Conservation (phyloP, 2,329 filamentous ascomycete genomes). For the Penicillium sp. region DNA sequence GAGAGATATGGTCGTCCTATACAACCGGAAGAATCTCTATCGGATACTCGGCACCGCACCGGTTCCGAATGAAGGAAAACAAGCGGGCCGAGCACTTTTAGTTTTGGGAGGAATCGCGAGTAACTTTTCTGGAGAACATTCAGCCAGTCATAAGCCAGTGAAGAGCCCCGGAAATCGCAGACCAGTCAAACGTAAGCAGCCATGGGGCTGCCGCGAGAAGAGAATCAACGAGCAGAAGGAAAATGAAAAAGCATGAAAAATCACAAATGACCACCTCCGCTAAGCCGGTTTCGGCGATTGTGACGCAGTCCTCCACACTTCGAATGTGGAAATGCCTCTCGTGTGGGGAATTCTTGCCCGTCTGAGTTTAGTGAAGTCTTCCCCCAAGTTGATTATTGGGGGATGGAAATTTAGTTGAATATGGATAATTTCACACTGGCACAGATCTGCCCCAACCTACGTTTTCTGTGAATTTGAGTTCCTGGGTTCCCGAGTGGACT, state of each 20-base stretch:
- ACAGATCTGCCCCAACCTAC: conserved; percentile 17
- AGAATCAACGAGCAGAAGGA: background rate
- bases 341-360: conserved; percentile 20
- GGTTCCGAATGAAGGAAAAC: conserved; percentile 13
- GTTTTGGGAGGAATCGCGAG: background rate
- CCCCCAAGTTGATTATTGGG: conserved; percentile 4
- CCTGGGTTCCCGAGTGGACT: background rate
- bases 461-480: background rate
- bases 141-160: background rate
- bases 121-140: background rate
- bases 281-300: conserved; percentile 6
- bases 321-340: conserved; percentile 25
- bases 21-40: background rate
- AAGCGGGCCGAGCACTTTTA: conserved; percentile 22
- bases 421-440: conserved; percentile 4
- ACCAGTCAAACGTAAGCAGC: background rate
- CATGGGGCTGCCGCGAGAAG: background rate
- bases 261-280: background rate
- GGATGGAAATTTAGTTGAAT: background rate
- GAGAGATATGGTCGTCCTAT: no score
- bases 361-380: conserved; percentile 11
- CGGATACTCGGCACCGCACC: conserved; percentile 12
- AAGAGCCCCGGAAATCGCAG: background rate
- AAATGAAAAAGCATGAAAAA: background rate
- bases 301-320: conserved; percentile 13